These are phyloP conservation scores for Aspergillus sp. DNA, from an alignment of 2,329 filamentous ascomycete species.

Conservation along the genomic window DNA sequence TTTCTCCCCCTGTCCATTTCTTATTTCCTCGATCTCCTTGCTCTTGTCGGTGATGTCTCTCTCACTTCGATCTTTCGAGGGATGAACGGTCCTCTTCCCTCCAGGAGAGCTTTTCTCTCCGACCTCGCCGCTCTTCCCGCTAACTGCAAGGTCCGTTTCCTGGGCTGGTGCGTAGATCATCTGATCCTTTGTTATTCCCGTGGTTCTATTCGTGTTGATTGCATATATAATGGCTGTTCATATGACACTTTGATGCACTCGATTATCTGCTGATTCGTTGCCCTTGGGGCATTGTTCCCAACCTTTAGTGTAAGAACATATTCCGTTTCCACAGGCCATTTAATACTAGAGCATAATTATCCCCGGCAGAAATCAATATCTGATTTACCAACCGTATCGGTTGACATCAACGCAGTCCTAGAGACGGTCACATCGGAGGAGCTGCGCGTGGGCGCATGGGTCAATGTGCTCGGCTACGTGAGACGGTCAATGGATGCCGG, in stretches of 20 bases:
- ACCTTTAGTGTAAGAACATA: slow-evolving; percentile 59
- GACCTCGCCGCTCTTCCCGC: slow-evolving; percentile 53
- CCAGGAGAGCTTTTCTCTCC: slow-evolving; percentile 64
- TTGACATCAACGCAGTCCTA: slow-evolving; percentile 72
- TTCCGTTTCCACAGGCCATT: slow-evolving; percentile 55
- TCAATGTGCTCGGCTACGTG: slow-evolving; percentile 85
- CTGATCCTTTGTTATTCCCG: not conserved
- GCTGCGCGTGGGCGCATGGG: slow-evolving; percentile 74
- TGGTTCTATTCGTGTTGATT: not conserved
- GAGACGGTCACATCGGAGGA: slow-evolving; percentile 62
- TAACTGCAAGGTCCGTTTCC: slow-evolving; percentile 81
- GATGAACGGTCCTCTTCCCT: slow-evolving; percentile 60
- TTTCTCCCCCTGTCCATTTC: not conserved
- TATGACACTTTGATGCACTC: not conserved
- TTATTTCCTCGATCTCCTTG: not conserved
- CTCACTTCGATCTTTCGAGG: slow-evolving; percentile 4
- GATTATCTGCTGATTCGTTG: not conserved
- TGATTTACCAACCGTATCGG: slow-evolving; percentile 51
- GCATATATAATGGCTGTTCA: not conserved
- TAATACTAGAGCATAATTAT: slow-evolving; percentile 69
- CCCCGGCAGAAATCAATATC: slow-evolving; percentile 38
- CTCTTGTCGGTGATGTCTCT: slow-evolving; percentile 6
- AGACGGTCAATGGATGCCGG: slow-evolving; percentile 6
- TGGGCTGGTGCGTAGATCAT: slow-evolving; percentile 72
- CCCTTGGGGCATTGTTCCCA: slow-evolving; percentile 9